Conservation (phyloP, 345 rosid genomes). For the Toxicodendron radicans region DNA sequence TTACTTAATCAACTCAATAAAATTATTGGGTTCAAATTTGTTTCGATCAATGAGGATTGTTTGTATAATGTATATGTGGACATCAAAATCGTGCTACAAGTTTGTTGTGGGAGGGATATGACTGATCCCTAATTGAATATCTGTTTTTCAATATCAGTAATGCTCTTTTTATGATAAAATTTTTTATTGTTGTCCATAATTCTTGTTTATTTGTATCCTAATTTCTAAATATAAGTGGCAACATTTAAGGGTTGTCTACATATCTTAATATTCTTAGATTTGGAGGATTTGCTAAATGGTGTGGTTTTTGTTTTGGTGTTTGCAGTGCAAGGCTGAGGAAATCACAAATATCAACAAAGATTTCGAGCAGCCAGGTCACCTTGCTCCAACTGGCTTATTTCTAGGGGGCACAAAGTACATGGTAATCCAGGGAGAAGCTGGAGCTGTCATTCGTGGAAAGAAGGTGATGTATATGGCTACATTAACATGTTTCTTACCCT, state of each 20-base stretch:
- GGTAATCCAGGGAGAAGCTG: conserved; percentile 86
- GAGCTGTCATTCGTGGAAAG: conserved; percentile 86
- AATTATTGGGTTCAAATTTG: too few species aligned
- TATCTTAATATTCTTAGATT: not conserved
- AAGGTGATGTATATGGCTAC: conserved; percentile 40
- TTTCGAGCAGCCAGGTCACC: conserved; percentile 77
- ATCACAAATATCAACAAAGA: conserved; percentile 57
- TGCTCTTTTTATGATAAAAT: not conserved
- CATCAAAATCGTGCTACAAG: too few species aligned
- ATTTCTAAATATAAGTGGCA: not conserved
- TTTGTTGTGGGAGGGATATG: too few species aligned
- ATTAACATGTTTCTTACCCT: not conserved
- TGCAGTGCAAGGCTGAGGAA: conserved; percentile 64
- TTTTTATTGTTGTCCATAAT: not conserved
- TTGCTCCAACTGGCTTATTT: conserved; percentile 74
- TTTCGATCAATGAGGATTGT: too few species aligned
- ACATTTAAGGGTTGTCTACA: too few species aligned
- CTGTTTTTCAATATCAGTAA: not conserved
- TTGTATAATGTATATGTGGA: too few species aligned
- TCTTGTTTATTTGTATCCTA: not conserved
- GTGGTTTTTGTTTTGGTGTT: not conserved
- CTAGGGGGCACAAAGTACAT: conserved; percentile 69
- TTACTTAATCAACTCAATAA: too few species aligned
- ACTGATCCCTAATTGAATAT: too few species aligned
- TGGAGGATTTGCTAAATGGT: not conserved